phyloP scores from a whole-genome alignment of 495 filamentous ascomycete genomes.

The Monascus purpureus region DNA sequence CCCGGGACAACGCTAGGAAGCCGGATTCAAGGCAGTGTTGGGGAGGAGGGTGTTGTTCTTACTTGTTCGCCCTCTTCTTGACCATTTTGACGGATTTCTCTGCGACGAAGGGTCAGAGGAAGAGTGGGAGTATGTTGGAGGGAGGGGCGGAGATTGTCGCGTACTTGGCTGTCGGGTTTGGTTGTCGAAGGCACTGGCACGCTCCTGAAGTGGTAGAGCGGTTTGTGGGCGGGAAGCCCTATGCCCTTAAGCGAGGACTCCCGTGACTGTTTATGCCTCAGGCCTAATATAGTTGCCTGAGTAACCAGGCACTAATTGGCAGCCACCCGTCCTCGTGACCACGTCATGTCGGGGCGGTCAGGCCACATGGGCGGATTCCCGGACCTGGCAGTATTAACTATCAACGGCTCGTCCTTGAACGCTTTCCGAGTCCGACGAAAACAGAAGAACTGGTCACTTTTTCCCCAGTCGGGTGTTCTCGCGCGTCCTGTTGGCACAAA shows the following conservation, averaged over 20 bases:
- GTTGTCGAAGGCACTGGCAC: constrained; percentile 22
- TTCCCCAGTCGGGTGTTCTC: constrained; percentile 15
- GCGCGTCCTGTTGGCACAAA: constrained; percentile 5
- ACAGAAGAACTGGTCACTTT: constrained; percentile 6
- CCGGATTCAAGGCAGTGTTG: background rate
- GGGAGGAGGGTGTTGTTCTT: constrained; percentile 19
- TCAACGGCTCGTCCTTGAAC: background rate
- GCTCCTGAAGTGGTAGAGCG: constrained; percentile 26
- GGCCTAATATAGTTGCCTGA: constrained; percentile 5
- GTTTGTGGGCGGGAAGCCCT: constrained; percentile 28
- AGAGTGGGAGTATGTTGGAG: constrained; percentile 6
- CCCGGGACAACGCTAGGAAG: too few species aligned
- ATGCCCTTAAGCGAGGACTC: constrained; percentile 32
- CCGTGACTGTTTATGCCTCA: constrained; percentile 11
- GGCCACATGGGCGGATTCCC: background rate
- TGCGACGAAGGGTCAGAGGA: constrained; percentile 17
- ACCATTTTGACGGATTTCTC: constrained; percentile 80
- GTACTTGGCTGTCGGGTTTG: constrained; percentile 36
- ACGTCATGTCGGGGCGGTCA: too few species aligned
- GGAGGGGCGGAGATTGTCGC: constrained; percentile 15
- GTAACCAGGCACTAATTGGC: background rate
- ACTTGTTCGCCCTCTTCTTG: constrained; percentile 99
- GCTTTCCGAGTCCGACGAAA: background rate
- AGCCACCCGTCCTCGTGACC: background rate
- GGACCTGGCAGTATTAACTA: background rate